phyloP scores from a whole-genome alignment of 2,329 filamentous ascomycete species.

The Drechslerella coelobrocha region DNA sequence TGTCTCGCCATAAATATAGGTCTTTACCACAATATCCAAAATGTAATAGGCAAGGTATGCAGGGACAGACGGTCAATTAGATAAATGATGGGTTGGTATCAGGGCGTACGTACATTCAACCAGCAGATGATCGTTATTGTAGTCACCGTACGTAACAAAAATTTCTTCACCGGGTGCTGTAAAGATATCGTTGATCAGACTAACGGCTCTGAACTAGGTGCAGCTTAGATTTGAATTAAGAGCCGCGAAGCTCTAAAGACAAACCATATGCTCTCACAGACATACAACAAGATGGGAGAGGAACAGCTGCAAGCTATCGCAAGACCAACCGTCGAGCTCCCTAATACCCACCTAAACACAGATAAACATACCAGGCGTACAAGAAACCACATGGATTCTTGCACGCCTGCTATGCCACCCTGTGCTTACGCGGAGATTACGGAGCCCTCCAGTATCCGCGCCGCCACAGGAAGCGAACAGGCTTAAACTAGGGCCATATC shows the following conservation, averaged over 20 bases:
- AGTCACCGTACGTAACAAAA: constrained; percentile 72
- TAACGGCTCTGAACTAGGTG: neutral
- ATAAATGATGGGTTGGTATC: too few relatives aligned
- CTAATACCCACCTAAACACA: neutral
- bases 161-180: constrained; percentile 65
- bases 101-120: constrained; percentile 63
- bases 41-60: neutral
- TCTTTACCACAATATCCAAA: too few relatives aligned
- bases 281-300: too few relatives aligned
- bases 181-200: neutral
- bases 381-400: neutral
- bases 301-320: too few relatives aligned
- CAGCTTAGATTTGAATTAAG: too few relatives aligned
- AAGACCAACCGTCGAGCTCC: neutral
- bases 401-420: neutral
- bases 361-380: neutral
- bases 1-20: too few relatives aligned
- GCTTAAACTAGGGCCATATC: too few relatives aligned
- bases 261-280: too few relatives aligned
- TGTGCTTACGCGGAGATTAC: neutral
- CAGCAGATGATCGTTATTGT: constrained; percentile 75
- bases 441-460: neutral
- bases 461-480: too few relatives aligned
- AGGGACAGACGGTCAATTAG: too few relatives aligned
- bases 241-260: too few relatives aligned